Percentiles rank a stretch among this genome's conserved stretches.
phyloP scores from a whole-genome alignment of 1,284 basidiomycete species.

The Cutaneotrichosporon curvatum region DNA sequence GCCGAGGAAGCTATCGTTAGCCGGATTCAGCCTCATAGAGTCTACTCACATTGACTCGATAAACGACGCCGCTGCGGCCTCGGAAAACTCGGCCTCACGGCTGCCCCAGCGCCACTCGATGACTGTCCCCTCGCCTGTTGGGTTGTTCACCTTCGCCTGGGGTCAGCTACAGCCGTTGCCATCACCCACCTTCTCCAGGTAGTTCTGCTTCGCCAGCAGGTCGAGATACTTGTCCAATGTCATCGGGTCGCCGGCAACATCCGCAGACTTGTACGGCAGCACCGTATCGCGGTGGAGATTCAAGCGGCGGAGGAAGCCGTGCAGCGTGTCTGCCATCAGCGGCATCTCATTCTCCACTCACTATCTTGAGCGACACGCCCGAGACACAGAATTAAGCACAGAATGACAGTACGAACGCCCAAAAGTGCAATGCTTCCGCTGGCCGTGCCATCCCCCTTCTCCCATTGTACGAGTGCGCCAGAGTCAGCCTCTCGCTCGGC shows the following conservation, averaged over 20 bases:
- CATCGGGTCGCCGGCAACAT: constrained; percentile 20
- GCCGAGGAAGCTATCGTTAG: constrained; percentile 11
- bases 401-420: constrained; percentile 41
- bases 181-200: constrained; percentile 37
- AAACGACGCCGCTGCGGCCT: constrained; percentile 37
- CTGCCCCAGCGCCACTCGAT: constrained; percentile 43
- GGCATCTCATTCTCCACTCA: not conserved
- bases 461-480: constrained; percentile 40
- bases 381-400: constrained; percentile 36
- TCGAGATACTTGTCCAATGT: constrained; percentile 43
- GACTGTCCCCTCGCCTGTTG: not conserved
- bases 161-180: not conserved
- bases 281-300: constrained; percentile 35
- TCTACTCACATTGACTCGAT: constrained; percentile 37
- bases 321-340: constrained; percentile 24
- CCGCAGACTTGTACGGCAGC: constrained; percentile 30
- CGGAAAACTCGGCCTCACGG: constrained; percentile 42
- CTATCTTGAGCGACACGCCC: constrained; percentile 6
- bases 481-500: constrained; percentile 21
- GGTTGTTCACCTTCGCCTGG: not conserved
- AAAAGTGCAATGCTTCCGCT: constrained; percentile 32
- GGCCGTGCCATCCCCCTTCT: constrained; percentile 36
- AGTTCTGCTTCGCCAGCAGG: constrained; percentile 31
- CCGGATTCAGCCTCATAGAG: not conserved
- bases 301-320: constrained; percentile 30